Evolutionary conservation across 2,329 filamentous ascomycete species (phyloP), one percentile per base, ranked within the genome.

Genomic region (Colletotrichum higginsianum): DNA sequence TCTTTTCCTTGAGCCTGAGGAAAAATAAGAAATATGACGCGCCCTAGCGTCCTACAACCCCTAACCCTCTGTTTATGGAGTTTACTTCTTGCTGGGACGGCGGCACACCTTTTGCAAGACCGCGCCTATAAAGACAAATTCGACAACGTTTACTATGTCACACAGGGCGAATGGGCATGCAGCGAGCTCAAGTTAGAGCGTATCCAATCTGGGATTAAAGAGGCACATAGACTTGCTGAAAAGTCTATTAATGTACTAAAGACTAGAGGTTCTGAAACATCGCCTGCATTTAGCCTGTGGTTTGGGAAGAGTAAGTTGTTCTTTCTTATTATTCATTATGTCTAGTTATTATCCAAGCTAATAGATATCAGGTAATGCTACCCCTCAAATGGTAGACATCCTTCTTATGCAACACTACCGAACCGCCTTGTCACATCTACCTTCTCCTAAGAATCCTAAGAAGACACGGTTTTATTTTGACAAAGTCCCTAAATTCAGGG

Each of bases 401-500:
- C 46, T 49, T 23, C 4, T 49, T 13, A 49, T 5, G 9, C n/a
- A 49, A 49, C 46, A 49, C 4, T 49, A 49, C n/a, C n/a, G n/a
- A 49, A 49, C 46, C n/a, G 46, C 46, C 46, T 49, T 49, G n/a
- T 49, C 46, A 23, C 46, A 49, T 49, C n/a, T 49, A 23, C 18
- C 46, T 23, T 21, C n/a, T 23, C 8, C 46, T 21, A 23, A 5
- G 13, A 23, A 4, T 4, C n/a, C n/a, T 23, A 23, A 23, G 21
- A 23, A 23, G 46, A 49, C 46, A 49, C 46, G 13, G 46, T 12
- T 49, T 21, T 49, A 12, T 4, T 21, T 49, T 49, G 13, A 23
- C 46, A 49, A 49, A 49, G 46, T 23, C n/a, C 46, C 46, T 7
- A 21, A 49, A 6, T 49, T 49, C 9, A 21, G n/a, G n/a, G 46